Base-by-base conservation (phyloP, 768 basidiomycete species). In the Auriscalpium vulgare region DNA sequence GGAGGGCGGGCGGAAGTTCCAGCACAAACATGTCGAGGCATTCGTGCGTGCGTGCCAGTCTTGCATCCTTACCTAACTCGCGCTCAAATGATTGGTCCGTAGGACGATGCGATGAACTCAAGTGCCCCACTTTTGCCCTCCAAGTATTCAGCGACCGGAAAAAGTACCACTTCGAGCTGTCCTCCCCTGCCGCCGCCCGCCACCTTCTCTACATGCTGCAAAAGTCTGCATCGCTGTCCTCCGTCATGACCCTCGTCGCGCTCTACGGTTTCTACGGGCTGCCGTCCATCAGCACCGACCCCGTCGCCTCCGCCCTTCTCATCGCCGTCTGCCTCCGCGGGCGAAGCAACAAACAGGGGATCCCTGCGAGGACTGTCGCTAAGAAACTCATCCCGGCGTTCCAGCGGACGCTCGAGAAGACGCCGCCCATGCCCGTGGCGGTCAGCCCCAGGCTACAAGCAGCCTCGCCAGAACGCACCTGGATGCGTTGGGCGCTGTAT, bases 61-160 rank as follows among this genome's bases (percentile, higher is more conserved):
- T 47, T 35, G 11, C 34, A 44, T 34, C 17, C 1, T 34, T 23
- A 19, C n/a, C 19, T 16, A 36, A 35, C 17, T 49, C 46, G 17
- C 4, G 8, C 17, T 29, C 23, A 21, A 10, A 36, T 23, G n/a
- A n/a, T 19, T 8, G 9, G 7, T n/a, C 36, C 37, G 4, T 51
- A 88, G 85, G 79, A 21, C 85, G 86, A 9, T 87, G 84, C 53
- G 72, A 78, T 57, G 76, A 84, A 62, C 75, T 87, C 1, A 64
- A 69, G 13, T 80, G 80, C 55, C 80, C 82, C 3, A 62, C 69
- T 23, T 74, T 87, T 40, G 83, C 84, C 3, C 70, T 88, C 11
- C 69, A 77, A 37, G 78, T 85, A 19, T 84, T 85, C 63, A 78
- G 80, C 19, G 71, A 87, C 63, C 84, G 77, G 55, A 72, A 82